Conservation (phyloP, 768 basidiomycete species). For the Podaxis pistillaris region DNA sequence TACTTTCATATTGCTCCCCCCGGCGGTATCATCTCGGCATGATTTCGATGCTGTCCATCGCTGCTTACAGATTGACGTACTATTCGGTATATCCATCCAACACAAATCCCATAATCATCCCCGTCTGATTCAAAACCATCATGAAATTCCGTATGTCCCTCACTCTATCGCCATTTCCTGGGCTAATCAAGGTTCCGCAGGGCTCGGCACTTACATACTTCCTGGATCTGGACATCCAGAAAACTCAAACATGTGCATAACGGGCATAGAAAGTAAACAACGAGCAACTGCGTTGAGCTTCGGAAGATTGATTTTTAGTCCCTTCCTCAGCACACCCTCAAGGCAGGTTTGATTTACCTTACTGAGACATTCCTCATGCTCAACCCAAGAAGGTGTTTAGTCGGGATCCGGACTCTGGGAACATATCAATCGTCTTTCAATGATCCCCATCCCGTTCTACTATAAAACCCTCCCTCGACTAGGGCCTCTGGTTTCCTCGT, state of each 20-base stretch:
- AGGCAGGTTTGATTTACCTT: constrained; percentile 1
- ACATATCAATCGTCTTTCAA: neutral
- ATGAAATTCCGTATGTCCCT: constrained; percentile 1
- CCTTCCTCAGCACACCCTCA: constrained; percentile 10
- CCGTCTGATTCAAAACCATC: neutral
- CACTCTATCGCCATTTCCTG: neutral
- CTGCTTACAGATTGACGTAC: neutral
- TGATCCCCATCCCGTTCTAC: neutral
- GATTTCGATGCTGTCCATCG: neutral
- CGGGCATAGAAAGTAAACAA: neutral
- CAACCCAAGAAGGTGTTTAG: neutral
- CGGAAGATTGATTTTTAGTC: neutral
- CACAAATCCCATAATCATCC: neutral
- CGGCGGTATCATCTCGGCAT: constrained; percentile 6
- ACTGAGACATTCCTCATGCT: constrained; percentile 1
- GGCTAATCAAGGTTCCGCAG: neutral
- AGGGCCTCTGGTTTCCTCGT: constrained; percentile 5
- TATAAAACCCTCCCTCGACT: constrained; percentile 3
- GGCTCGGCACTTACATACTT: neutral
- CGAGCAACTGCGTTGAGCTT: neutral
- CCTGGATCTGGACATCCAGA: neutral
- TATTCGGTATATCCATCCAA: neutral
- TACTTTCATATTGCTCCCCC: neutral
- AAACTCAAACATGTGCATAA: neutral
- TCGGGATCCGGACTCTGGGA: constrained; percentile 21